Evolutionary conservation across 768 basidiomycete species (phyloP).

Genomic region (Rhodotorula babjevae): DNA sequence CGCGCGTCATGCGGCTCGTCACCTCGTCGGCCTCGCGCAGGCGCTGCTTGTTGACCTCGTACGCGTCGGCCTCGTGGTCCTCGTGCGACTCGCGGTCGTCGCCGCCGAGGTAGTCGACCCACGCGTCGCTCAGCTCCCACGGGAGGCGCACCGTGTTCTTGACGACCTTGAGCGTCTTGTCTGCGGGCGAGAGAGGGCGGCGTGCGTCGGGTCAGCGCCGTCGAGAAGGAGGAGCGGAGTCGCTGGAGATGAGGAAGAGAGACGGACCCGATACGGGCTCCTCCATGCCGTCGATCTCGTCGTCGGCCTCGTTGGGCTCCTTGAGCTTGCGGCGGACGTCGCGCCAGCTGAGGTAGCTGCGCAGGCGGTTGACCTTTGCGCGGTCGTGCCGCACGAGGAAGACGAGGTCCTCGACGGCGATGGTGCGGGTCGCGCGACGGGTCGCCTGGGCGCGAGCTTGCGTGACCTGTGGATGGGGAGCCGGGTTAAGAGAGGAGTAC

Average conservation of each 20-base stretch:
- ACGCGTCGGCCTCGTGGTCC: slow-evolving; percentile 91
- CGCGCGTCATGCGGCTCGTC: slow-evolving; percentile 89
- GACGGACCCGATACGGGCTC: slow-evolving; percentile 54
- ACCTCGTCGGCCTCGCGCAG: slow-evolving; percentile 91
- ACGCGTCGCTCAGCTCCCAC: slow-evolving; percentile 90
- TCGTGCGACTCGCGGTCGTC: slow-evolving; percentile 73
- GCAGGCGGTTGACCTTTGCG: slow-evolving; percentile 84
- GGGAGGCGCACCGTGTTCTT: slow-evolving; percentile 92
- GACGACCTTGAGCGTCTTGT: slow-evolving; percentile 63
- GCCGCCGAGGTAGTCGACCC: slow-evolving; percentile 71
- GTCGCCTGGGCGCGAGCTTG: slow-evolving; percentile 80
- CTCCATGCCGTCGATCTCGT: slow-evolving; percentile 72
- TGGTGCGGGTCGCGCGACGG: slow-evolving; percentile 74
- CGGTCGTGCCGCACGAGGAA: slow-evolving; percentile 92
- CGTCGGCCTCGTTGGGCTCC: slow-evolving; percentile 46
- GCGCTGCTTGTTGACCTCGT: slow-evolving; percentile 85
- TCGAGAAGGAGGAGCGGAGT: slow-evolving; percentile 28
- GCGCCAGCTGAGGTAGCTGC: slow-evolving; percentile 94
- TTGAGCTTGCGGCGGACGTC: slow-evolving; percentile 86
- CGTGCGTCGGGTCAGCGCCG: not conserved
- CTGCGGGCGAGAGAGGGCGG: slow-evolving; percentile 39
- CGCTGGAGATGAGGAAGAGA: not conserved
- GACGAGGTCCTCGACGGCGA: slow-evolving; percentile 89
- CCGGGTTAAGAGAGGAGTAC: not conserved
- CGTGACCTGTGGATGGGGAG: slow-evolving; percentile 56